phyloP scores from a whole-genome alignment of 2,329 filamentous ascomycete species.

The Diatrype stigma region DNA sequence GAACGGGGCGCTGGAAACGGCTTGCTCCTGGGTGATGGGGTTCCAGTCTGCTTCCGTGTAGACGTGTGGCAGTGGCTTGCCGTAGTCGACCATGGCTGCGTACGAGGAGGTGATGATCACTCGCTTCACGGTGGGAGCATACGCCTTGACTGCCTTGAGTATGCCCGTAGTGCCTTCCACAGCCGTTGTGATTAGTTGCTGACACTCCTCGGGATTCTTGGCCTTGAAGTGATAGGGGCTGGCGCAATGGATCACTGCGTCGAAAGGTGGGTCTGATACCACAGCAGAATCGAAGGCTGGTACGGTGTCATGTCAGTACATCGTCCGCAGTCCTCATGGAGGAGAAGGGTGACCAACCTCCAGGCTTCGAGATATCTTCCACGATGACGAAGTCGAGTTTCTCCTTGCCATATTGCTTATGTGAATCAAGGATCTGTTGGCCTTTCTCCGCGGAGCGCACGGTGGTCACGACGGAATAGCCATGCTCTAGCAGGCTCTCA shows the following conservation, averaged over 20 bases:
- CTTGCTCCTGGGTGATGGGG: constrained; percentile 39
- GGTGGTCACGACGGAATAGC: constrained; percentile 47
- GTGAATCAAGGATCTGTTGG: too few species aligned
- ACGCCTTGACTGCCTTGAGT: constrained; percentile 59
- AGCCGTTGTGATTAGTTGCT: constrained; percentile 52
- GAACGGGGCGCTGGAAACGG: constrained; percentile 17
- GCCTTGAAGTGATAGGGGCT: constrained; percentile 51
- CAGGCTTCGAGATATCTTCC: too few species aligned
- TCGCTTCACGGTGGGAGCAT: constrained; percentile 56
- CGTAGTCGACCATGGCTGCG: constrained; percentile 37
- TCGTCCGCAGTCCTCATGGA: too few species aligned
- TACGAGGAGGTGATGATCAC: constrained; percentile 59
- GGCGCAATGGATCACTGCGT: constrained; percentile 53
- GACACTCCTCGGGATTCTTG: constrained; percentile 39
- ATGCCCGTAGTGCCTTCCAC: constrained; percentile 60
- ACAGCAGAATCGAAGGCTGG: constrained; percentile 66
- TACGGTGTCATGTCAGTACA: constrained; percentile 55
- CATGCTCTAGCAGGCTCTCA: constrained; percentile 43
- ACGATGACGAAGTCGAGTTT: constrained; percentile 54
- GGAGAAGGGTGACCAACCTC: too few species aligned
- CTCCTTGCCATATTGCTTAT: constrained; percentile 29
- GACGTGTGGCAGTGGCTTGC: constrained; percentile 28
- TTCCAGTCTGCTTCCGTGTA: constrained; percentile 47
- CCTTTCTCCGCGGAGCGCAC: constrained; percentile 49
- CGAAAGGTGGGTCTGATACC: constrained; percentile 38